phyloP scores from a whole-genome alignment of 164 flowering plant species.

The Nelumbo lutea region DNA sequence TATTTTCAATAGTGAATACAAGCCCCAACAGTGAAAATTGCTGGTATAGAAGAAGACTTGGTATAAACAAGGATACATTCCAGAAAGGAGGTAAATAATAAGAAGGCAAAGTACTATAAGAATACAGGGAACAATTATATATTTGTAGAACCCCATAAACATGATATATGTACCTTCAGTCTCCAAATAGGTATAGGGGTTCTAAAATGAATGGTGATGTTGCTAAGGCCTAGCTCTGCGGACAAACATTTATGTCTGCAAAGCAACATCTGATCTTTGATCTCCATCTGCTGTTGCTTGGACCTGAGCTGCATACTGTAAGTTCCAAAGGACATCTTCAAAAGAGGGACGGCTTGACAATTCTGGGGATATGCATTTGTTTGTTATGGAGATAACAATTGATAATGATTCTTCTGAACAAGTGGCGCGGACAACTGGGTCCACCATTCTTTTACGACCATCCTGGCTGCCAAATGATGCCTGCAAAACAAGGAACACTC shows the following conservation, averaged over 20 bases:
- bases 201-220: background rate
- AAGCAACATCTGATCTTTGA: constrained; percentile 52
- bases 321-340: constrained; percentile 94
- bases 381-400: constrained; percentile 68
- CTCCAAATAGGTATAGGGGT: background rate
- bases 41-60: too few relatives aligned
- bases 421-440: constrained; percentile 72
- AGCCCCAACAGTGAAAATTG: too few relatives aligned
- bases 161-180: background rate
- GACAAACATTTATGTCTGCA: constrained; percentile 15
- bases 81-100: too few relatives aligned
- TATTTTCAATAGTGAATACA: too few relatives aligned
- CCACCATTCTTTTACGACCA: constrained; percentile 62
- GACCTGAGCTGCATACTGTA: constrained; percentile 93
- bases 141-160: constrained; percentile 2
- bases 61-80: too few relatives aligned
- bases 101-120: background rate
- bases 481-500: constrained; percentile 26
- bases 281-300: constrained; percentile 85
- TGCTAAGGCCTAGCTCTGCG: background rate
- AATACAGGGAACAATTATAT: background rate
- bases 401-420: constrained; percentile 76
- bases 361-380: constrained; percentile 73
- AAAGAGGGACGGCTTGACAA: constrained; percentile 70
- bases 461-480: constrained; percentile 90